Evolutionary conservation across 106 monocot genomes (phyloP).

Genomic region (Dioscorea dumetorum): DNA sequence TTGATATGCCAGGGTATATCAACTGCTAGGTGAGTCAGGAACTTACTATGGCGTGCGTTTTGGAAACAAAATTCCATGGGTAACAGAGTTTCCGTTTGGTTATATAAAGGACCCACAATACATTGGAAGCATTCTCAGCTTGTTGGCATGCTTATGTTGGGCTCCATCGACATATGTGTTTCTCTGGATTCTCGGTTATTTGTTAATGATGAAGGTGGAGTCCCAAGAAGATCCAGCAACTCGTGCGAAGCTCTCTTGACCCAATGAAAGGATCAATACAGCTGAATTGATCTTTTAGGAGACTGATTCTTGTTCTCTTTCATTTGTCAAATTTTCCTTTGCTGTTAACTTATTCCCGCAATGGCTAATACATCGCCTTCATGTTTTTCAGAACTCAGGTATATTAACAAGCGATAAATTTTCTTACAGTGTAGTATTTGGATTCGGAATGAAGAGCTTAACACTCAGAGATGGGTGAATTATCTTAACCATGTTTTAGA

Average conservation of each 20-base stretch:
- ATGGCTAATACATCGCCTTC: too few species aligned
- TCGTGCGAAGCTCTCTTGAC: slow-evolving; percentile 54
- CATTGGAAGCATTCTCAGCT: slow-evolving; percentile 77
- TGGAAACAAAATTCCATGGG: slow-evolving; percentile 85
- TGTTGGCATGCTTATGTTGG: slow-evolving; percentile 63
- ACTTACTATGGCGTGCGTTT: slow-evolving; percentile 91
- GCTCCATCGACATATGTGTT: slow-evolving; percentile 58
- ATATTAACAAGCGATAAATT: too few species aligned
- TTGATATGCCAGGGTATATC: slow-evolving; percentile 55
- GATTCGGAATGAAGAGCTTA: too few species aligned
- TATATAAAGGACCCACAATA: slow-evolving; percentile 96
- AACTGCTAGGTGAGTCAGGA: slow-evolving; percentile 80
- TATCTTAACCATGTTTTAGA: slow-evolving; percentile 65
- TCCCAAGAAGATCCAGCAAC: slow-evolving; percentile 60
- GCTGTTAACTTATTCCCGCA: too few species aligned
- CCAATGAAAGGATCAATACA: not conserved
- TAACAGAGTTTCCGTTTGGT: slow-evolving; percentile 84
- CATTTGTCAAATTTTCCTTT: too few species aligned
- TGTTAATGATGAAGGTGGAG: slow-evolving; percentile 78
- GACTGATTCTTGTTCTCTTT: too few species aligned
- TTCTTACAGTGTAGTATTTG: too few species aligned
- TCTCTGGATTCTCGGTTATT: slow-evolving; percentile 71
- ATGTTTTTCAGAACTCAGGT: too few species aligned
- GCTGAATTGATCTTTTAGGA: too few species aligned
- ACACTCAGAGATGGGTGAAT: too few species aligned